These are phyloP conservation scores for Gossypium lobatum DNA, from an alignment of 441 rosid genomes.

Conservation along the genomic window DNA sequence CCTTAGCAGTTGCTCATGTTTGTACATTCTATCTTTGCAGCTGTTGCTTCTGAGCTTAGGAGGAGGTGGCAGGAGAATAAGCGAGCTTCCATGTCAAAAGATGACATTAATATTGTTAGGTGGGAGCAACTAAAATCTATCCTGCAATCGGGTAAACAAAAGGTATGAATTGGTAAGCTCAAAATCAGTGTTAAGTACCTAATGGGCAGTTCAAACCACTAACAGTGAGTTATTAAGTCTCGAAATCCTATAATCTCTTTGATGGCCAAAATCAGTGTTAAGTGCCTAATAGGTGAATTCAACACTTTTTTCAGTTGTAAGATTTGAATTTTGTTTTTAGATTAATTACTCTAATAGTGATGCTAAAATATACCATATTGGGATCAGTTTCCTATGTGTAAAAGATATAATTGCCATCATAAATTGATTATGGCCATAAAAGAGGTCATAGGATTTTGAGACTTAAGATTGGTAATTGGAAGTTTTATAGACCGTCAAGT, in stretches of 20 bases:
- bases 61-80: slow-evolving; percentile 73
- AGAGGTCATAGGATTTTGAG: neutral
- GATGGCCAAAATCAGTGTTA: neutral
- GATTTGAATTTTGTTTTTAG: neutral
- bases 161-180: slow-evolving; percentile 36
- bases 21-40: slow-evolving; percentile 27
- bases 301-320: neutral
- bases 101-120: slow-evolving; percentile 56
- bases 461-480: neutral
- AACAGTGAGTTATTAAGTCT: neutral
- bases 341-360: neutral
- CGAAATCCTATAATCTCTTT: neutral
- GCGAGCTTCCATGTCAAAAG: slow-evolving; percentile 51
- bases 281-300: neutral
- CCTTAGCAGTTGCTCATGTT: slow-evolving; percentile 1
- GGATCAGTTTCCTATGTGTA: neutral
- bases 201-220: neutral
- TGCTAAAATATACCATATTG: neutral
- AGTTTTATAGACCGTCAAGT: neutral
- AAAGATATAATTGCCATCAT: neutral
- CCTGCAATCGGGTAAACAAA: slow-evolving; percentile 64
- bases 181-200: neutral
- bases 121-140: slow-evolving; percentile 77
- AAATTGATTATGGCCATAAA: slow-evolving; percentile 1
- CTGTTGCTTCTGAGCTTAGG: slow-evolving; percentile 75